A percentile compares a stretch with the other conserved stretches of the same genome.
Conservation (phyloP, 345 rosid genomes). For the Salix dunnii region DNA sequence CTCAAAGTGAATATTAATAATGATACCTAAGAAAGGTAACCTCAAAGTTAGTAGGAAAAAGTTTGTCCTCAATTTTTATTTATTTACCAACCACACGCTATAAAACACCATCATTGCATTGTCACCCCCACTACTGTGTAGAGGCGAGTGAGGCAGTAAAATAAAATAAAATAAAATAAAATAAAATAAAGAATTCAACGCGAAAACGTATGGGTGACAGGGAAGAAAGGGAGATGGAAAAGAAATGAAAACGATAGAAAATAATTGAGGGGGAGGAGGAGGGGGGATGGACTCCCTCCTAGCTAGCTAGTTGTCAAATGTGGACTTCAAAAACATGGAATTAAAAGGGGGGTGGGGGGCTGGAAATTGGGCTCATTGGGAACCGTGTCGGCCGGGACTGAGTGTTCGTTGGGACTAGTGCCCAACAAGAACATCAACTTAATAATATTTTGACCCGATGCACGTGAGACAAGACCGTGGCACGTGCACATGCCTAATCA, state of each 20-base stretch:
- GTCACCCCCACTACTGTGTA: neutral
- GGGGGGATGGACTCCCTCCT: too few relatives aligned
- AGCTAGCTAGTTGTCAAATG: neutral
- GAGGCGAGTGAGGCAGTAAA: neutral
- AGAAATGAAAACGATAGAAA: neutral
- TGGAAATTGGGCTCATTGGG: conserved; percentile 16
- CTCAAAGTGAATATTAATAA: neutral
- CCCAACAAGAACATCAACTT: conserved; percentile 21
- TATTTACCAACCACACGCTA: neutral
- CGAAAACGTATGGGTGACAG: neutral
- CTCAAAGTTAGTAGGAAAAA: neutral
- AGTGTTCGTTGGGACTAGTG: conserved; percentile 40
- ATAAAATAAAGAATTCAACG: neutral
- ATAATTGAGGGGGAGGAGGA: neutral
- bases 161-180: too few relatives aligned
- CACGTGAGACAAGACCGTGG: conserved; percentile 36
- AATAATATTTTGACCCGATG: conserved; percentile 12
- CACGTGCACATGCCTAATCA: conserved; percentile 28
- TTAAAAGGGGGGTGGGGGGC: neutral
- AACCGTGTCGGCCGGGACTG: conserved; percentile 55
- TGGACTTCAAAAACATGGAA: neutral
- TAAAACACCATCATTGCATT: neutral
- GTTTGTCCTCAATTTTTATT: neutral
- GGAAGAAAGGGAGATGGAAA: neutral
- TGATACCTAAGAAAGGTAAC: conserved; percentile 1